A percentile compares a stretch with the other conserved stretches of the same genome.
phyloP scores from a whole-genome alignment of 129 eudicot genomes.

The Chrysanthemum lavandulifolium region DNA sequence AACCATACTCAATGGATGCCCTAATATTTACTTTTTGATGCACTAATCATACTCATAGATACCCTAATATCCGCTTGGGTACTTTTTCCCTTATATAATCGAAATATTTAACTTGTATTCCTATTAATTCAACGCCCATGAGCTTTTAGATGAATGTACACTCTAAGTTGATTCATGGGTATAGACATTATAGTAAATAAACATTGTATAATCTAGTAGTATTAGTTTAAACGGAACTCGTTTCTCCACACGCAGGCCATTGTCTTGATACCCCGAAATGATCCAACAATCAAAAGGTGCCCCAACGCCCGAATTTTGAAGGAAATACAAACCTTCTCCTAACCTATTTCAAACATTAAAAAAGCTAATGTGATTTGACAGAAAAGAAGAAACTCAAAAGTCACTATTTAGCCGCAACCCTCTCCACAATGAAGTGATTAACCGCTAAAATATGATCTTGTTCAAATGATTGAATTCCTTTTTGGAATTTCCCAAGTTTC shows the following conservation, averaged over 20 bases:
- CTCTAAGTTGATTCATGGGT: background rate
- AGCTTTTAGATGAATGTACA: slow-evolving; percentile 27
- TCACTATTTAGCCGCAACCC: too few relatives aligned
- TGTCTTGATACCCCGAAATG: slow-evolving; percentile 93
- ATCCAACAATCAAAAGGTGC: slow-evolving; percentile 99
- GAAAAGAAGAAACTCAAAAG: too few relatives aligned
- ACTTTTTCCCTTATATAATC: slow-evolving; percentile 36
- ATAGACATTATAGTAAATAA: background rate
- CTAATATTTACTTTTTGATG: too few relatives aligned
- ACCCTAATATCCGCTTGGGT: slow-evolving; percentile 41
- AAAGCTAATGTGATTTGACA: background rate
- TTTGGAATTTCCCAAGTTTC: too few relatives aligned
- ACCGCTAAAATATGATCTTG: too few relatives aligned
- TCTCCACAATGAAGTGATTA: too few relatives aligned
- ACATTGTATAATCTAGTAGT: slow-evolving; percentile 1
- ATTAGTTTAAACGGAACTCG: slow-evolving; percentile 53
- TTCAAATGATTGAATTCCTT: too few relatives aligned
- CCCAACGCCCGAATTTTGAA: slow-evolving; percentile 97
- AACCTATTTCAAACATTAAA: slow-evolving; percentile 41
- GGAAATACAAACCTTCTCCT: slow-evolving; percentile 76
- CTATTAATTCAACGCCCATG: slow-evolving; percentile 80
- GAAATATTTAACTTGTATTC: slow-evolving; percentile 77
- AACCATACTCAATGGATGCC: too few relatives aligned
- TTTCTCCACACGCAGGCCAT: slow-evolving; percentile 94
- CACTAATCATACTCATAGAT: too few relatives aligned